phyloP scores from a whole-genome alignment of 345 rosid genomes.

The Turnera subulata region DNA sequence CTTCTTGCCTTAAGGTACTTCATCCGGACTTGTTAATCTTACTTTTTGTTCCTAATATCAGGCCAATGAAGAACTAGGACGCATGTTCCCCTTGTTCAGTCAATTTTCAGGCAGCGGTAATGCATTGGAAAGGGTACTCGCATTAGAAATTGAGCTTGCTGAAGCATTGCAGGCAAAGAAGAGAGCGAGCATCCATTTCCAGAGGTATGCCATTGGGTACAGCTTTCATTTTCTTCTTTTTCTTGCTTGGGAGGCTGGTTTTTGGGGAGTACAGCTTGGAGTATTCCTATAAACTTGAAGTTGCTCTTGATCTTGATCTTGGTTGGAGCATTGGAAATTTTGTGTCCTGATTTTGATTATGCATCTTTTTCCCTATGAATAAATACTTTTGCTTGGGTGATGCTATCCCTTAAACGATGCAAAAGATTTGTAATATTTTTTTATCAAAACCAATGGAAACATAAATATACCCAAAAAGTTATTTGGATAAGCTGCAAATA shows the following conservation, averaged over 20 bases:
- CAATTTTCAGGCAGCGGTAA: conserved; percentile 54
- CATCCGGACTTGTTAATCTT: conserved; percentile 12
- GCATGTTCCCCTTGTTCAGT: conserved; percentile 58
- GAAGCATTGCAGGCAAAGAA: conserved; percentile 76
- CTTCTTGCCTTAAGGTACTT: conserved; percentile 6
- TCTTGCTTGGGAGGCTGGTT: no score
- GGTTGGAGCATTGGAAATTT: no score
- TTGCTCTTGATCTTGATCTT: no score
- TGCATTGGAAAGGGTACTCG: conserved; percentile 86
- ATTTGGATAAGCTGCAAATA: no score
- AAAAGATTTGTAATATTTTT: no score
- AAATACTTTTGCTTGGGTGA: no score
- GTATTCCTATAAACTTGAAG: not conserved
- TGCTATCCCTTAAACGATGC: no score
- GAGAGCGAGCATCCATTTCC: conserved; percentile 60
- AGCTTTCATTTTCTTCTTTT: no score
- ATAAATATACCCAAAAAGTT: no score
- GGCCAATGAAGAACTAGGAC: conserved; percentile 85
- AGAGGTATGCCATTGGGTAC: conserved; percentile 45
- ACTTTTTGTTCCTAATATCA: conserved; percentile 23
- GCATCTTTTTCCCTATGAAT: not conserved
- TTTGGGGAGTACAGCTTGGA: not conserved
- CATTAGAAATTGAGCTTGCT: conserved; percentile 89
- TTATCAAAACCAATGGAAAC: no score
- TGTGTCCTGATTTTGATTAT: not conserved